phyloP scores from a whole-genome alignment of 2,329 filamentous ascomycete species.

The Neofusicoccum cordaticola region DNA sequence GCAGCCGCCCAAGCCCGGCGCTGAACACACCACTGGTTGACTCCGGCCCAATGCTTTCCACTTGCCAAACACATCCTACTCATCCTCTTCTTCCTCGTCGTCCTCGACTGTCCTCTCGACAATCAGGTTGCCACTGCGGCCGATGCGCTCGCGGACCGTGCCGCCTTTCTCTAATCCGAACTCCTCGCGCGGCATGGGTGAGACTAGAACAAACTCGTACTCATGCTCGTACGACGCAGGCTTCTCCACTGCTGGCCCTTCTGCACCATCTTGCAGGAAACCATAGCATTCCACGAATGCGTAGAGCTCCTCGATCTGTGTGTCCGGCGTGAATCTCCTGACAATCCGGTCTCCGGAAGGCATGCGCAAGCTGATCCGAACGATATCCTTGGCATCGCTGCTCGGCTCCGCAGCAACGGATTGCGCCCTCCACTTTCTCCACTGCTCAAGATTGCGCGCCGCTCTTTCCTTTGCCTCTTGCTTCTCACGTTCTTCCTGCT shows the following conservation, averaged over 20 bases:
- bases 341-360: slow-evolving; percentile 71
- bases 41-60: slow-evolving; percentile 6
- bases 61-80: background rate
- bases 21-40: background rate
- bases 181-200: slow-evolving; percentile 78
- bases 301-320: slow-evolving; percentile 82
- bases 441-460: slow-evolving; percentile 60
- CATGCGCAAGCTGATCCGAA: slow-evolving; percentile 66
- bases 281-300: slow-evolving; percentile 94
- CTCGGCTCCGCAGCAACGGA: slow-evolving; percentile 67
- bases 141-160: slow-evolving; percentile 70
- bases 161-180: slow-evolving; percentile 67
- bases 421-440: slow-evolving; percentile 75
- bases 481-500: slow-evolving; percentile 64
- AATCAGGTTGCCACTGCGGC: slow-evolving; percentile 81
- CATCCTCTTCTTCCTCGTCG: slow-evolving; percentile 40
- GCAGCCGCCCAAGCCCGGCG: background rate
- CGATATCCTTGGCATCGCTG: slow-evolving; percentile 62
- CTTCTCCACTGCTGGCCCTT: slow-evolving; percentile 41
- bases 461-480: slow-evolving; percentile 60
- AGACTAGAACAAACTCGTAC: slow-evolving; percentile 83
- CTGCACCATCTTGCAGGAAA: slow-evolving; percentile 48
- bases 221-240: slow-evolving; percentile 73
- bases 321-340: slow-evolving; percentile 67
- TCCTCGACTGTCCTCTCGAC: slow-evolving; percentile 69